Evolutionary conservation across 129 eudicot species (phyloP).

Genomic region (Centrapalus pauciflorus): DNA sequence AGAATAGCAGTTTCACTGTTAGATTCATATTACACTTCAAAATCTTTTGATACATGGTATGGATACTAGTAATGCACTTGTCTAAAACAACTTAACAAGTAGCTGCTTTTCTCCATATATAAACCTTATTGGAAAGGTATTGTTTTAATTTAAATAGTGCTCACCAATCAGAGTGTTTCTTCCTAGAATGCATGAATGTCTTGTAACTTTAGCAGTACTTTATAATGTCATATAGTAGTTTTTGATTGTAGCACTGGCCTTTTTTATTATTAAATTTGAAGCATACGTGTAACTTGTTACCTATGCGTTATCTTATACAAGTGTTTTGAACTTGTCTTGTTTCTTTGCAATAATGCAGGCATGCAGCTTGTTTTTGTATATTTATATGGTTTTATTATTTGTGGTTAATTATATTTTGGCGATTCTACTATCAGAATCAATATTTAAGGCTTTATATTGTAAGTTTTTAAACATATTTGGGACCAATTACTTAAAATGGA

Average conservation of each 20-base stretch:
- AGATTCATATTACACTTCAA: background rate
- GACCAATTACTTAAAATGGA: too few relatives aligned
- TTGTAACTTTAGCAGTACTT: background rate
- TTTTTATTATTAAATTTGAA: background rate
- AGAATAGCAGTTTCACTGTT: background rate
- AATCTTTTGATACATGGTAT: background rate
- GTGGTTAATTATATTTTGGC: too few relatives aligned
- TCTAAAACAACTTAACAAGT: background rate
- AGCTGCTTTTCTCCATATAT: background rate
- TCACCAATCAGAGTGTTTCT: background rate
- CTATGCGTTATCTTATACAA: background rate
- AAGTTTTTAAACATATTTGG: too few relatives aligned
- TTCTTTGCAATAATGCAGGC: background rate
- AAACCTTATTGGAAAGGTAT: background rate
- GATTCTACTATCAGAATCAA: too few relatives aligned
- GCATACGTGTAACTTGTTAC: background rate
- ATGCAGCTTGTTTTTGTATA: slow-evolving; percentile 90
- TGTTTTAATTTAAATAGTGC: background rate
- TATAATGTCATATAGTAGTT: background rate
- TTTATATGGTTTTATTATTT: too few relatives aligned
- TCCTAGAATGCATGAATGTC: background rate
- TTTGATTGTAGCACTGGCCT: background rate
- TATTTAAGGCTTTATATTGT: too few relatives aligned
- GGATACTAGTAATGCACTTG: background rate
- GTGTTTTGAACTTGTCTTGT: background rate